Evolutionary conservation across 257 asterid genomes (phyloP), one percentile per base, ranked within the genome.

Genomic region (Solanum dulcamara): DNA sequence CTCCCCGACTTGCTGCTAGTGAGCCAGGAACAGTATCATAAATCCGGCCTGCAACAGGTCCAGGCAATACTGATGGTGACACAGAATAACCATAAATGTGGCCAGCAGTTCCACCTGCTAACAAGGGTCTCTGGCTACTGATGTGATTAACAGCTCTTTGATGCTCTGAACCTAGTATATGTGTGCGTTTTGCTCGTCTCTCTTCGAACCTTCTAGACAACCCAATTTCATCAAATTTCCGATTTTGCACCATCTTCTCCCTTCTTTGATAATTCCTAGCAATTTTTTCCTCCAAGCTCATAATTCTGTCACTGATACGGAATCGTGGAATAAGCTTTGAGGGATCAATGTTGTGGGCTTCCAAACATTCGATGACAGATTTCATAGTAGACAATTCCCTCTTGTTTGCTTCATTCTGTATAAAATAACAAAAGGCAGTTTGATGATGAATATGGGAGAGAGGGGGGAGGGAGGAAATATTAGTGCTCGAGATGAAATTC

Each of bases 351-450:
- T 89, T 90, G 86, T 96, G 98, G 86, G 91, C 87, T 87, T 88
- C 92, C 90, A 93, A 86, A 88, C 97, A 93, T 87, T 86, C 86
- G 60, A 86, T 75, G 59, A 96, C 85, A 26, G 97, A 90, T 88
- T 48, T 92, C 81, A 94, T 87, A 51, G 90, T 86, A 74, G 89
- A 88, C 85, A 96, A 85, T 38, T 91, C 93, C 85, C 88, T 93
- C 93, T 87, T 93, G 81, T 94, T 96, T 82, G 93, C 93, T 81
- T 93, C 94, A 70, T 88, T 87, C 98, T 94, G 95, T 91, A 74
- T 74, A 28, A 42, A 4, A 44, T 74, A 42, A 74, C 57, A 42
- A 85, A 32, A 22, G 46, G n/a, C 32, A 89, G 64, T 38, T 81
- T 83, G 80, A 70, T 85, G 70, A 8, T 14, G 51, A 33, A 66